A percentile compares a stretch with the other conserved stretches of the same genome.
Evolutionary conservation across 106 monocot species (phyloP).

Genomic region (Phalaenopsis equestris): DNA sequence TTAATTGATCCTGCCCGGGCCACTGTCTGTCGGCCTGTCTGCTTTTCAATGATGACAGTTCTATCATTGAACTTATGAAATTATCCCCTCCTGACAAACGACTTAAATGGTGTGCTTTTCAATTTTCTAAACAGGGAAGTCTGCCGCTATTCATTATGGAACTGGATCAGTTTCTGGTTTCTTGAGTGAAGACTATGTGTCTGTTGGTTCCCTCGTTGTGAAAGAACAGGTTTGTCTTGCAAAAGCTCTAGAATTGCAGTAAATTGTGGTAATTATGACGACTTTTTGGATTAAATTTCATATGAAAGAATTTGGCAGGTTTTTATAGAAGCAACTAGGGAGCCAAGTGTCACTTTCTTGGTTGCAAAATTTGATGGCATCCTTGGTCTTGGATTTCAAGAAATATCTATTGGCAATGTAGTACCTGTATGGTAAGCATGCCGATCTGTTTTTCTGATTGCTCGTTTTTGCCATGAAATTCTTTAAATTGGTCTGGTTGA

Average conservation of each 20-base stretch:
- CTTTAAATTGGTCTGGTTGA: background rate
- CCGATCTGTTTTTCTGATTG: background rate
- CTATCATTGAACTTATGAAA: background rate
- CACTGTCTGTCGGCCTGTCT: background rate
- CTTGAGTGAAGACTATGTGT: slow-evolving; percentile 64
- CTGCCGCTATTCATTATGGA: slow-evolving; percentile 80
- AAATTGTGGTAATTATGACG: background rate
- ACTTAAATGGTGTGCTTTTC: background rate
- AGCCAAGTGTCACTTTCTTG: slow-evolving; percentile 51
- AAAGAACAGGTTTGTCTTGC: slow-evolving; percentile 53
- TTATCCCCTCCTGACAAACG: background rate
- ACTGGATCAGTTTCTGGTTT: slow-evolving; percentile 75
- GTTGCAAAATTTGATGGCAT: slow-evolving; percentile 64
- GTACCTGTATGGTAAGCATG: slow-evolving; percentile 46
- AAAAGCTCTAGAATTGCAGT: background rate
- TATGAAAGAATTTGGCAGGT: slow-evolving; percentile 11
- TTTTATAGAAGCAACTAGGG: slow-evolving; percentile 61
- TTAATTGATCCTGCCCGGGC: background rate
- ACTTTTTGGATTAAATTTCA: background rate
- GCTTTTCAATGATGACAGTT: background rate
- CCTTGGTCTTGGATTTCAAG: slow-evolving; percentile 57
- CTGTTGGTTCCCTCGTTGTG: slow-evolving; percentile 65
- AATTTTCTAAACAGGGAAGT: slow-evolving; percentile 36
- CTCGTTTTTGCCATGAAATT: background rate
- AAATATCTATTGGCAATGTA: slow-evolving; percentile 51